Conservation (phyloP, 352 stramenopile genomes). For the Sclerospora graminicola region DNA sequence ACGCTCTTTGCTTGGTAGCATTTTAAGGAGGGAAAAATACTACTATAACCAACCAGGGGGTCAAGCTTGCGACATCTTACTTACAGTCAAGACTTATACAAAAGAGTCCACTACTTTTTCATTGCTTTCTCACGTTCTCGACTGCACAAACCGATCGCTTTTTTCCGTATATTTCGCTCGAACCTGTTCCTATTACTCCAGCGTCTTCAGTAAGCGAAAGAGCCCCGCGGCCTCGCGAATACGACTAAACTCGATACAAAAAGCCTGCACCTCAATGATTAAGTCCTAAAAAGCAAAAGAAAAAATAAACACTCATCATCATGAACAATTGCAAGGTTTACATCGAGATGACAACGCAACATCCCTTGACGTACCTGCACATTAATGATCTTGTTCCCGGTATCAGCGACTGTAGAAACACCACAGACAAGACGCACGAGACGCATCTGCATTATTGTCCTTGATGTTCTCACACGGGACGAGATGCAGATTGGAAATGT, state of each 20-base stretch:
- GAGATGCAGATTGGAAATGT: conserved; percentile 98
- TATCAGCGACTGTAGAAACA: conserved; percentile 97
- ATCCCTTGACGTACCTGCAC: conserved; percentile 79
- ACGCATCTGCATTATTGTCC: conserved; percentile 97
- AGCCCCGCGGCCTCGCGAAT: conserved; percentile 95
- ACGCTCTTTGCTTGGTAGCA: too few species aligned
- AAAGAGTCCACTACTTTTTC: conserved; percentile 7
- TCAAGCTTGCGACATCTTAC: too few species aligned
- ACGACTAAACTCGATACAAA: conserved; percentile 98
- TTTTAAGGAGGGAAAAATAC: too few species aligned
- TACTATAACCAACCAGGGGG: too few species aligned
- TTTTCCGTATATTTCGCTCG: conserved; percentile 15
- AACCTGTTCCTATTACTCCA: conserved; percentile 76
- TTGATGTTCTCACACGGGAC: conserved; percentile 97
- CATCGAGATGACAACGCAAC: not conserved
- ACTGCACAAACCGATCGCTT: conserved; percentile 11
- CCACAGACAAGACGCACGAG: conserved; percentile 95
- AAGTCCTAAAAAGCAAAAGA: conserved; percentile 74
- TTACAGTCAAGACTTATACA: too few species aligned
- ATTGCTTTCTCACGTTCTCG: too few species aligned
- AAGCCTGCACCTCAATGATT: conserved; percentile 98
- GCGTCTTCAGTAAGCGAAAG: conserved; percentile 95
- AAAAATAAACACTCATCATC: conserved; percentile 10
- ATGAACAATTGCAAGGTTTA: conserved; percentile 2
- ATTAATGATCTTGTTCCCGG: conserved; percentile 96